Evolutionary conservation across 306 rosid species (phyloP).

Genomic region (Fragaria iinumae): DNA sequence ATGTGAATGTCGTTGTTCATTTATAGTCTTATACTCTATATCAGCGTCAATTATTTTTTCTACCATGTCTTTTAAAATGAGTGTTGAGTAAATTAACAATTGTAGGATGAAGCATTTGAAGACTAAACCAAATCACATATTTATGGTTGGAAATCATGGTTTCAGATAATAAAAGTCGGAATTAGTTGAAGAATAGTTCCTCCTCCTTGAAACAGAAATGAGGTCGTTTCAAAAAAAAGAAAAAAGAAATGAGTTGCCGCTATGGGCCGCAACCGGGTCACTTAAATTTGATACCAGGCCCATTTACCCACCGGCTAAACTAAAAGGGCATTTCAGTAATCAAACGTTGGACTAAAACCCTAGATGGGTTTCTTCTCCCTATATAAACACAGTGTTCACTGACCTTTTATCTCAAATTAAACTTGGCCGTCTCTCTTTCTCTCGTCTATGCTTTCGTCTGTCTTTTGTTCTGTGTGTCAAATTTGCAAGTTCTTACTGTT

Average conservation of each 20-base stretch:
- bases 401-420: not conserved
- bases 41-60: no score
- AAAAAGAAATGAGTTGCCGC: no score
- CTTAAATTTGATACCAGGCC: not conserved
- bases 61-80: no score
- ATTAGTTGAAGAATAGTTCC: no score
- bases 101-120: no score
- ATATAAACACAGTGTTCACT: not conserved
- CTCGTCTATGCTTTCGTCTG: no score
- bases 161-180: no score
- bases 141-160: not conserved
- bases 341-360: not conserved
- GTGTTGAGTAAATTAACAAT: not conserved
- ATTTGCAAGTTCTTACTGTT: not conserved
- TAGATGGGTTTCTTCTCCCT: not conserved
- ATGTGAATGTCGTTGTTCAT: no score
- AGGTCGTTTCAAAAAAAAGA: no score
- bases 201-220: no score
- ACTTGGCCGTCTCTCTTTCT: not conserved
- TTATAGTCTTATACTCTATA: no score
- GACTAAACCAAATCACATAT: no score
- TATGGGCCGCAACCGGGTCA: not conserved
- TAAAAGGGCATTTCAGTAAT: slow-evolving; percentile 4
- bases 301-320: not conserved
- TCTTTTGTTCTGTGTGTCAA: not conserved